Percentiles rank a stretch among this genome's conserved stretches.
phyloP scores from a whole-genome alignment of 306 rosid genomes.

The Alnus glutinosa region DNA sequence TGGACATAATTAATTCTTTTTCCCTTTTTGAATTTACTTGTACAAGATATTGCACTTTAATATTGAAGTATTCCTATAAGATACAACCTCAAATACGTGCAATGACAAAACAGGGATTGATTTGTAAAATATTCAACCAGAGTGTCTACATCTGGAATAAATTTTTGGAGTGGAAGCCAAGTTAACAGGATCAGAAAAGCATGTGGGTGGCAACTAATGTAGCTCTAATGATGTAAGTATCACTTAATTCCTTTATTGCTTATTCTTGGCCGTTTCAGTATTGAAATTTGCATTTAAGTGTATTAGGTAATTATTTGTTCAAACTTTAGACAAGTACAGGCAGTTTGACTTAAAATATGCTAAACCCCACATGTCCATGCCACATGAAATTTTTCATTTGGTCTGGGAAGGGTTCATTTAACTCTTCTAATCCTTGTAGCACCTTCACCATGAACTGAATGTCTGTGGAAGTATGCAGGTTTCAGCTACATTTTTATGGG shows the following conservation, averaged over 20 bases:
- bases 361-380: background rate
- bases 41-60: background rate
- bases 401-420: background rate
- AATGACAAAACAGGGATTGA: background rate
- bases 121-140: background rate
- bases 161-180: background rate
- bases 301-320: background rate
- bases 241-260: background rate
- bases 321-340: background rate
- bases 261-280: slow-evolving; percentile 1
- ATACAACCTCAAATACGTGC: background rate
- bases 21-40: background rate
- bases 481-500: background rate
- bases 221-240: background rate
- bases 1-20: background rate
- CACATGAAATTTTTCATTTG: background rate
- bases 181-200: background rate
- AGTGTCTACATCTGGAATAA: background rate
- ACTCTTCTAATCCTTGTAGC: background rate
- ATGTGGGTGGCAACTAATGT: background rate
- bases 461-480: background rate
- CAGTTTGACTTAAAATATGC: background rate
- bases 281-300: background rate
- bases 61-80: background rate
- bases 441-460: background rate